Evolutionary conservation across 1,284 basidiomycete species (phyloP).

Genomic region (Violaceomyces palustris): DNA sequence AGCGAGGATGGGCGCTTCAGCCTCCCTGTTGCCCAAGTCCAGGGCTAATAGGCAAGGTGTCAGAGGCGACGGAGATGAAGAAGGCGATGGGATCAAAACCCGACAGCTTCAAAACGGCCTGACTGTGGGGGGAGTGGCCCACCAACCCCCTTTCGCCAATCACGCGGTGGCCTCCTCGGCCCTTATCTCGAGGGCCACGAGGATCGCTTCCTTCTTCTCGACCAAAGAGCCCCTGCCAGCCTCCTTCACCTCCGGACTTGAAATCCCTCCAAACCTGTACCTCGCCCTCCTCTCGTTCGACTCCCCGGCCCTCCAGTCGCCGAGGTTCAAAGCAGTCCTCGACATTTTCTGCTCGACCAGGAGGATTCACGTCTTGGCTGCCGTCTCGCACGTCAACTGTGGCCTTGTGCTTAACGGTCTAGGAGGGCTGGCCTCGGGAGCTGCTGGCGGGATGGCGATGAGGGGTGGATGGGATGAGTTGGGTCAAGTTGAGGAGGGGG

Average conservation of each 20-base stretch:
- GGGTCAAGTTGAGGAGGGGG: no score
- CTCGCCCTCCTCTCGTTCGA: slow-evolving; percentile 25
- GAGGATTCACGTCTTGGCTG: slow-evolving; percentile 30
- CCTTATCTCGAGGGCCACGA: slow-evolving; percentile 14
- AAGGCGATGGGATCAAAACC: neutral
- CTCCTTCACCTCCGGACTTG: slow-evolving; percentile 2
- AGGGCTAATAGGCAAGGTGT: neutral
- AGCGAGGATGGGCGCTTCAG: neutral
- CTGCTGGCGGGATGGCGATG: no score
- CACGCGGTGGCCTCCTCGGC: slow-evolving; percentile 17
- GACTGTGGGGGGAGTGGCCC: no score
- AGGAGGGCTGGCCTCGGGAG: no score
- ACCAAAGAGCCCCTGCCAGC: neutral
- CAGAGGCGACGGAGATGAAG: neutral
- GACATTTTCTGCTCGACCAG: slow-evolving; percentile 9
- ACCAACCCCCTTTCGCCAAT: no score
- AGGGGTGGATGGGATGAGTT: no score
- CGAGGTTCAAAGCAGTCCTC: slow-evolving; percentile 18
- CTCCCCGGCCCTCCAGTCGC: slow-evolving; percentile 20
- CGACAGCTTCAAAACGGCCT: slow-evolving; percentile 1
- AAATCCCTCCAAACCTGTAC: slow-evolving; percentile 16
- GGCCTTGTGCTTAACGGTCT: slow-evolving; percentile 16
- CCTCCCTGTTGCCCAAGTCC: neutral
- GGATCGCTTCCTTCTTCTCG: slow-evolving; percentile 14
- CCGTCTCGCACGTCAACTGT: slow-evolving; percentile 23